Base-by-base conservation (phyloP, 106 monocot genomes). In the Cymbidium sinense region DNA sequence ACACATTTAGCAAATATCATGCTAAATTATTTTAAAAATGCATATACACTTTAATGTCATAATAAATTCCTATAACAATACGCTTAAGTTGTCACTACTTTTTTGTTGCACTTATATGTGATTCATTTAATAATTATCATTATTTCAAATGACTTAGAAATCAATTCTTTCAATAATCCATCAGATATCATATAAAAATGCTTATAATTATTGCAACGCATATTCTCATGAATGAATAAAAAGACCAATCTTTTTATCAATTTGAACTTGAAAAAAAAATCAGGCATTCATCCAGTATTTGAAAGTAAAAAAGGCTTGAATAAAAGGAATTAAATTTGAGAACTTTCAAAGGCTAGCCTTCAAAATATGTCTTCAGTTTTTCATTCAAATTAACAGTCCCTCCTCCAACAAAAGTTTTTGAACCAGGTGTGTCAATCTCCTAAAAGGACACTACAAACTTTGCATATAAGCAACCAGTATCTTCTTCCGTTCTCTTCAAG, bases 201-300 rank as follows among this genome's bases (percentile, higher is more conserved):
- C n/a, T n/a, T n/a, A n/a, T n/a, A n/a, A n/a, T n/a, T n/a, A n/a
- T n/a, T n/a, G n/a, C n/a, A n/a, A n/a, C n/a, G n/a, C n/a, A n/a
- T n/a, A n/a, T n/a, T n/a, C n/a, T n/a, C n/a, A n/a, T n/a, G 95
- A 92, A 95, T 84, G 92, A 88, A 93, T 90, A 84, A 90, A 89
- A 92, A 90, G 85, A 88, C 79, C 89, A 77, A 78, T 79, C 76
- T 82, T 88, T 86, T 83, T 88, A 94, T 94, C 85, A 95, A 91
- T 79, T 77, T 83, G 79, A 77, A 75, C 87, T 78, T 75, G 15
- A 21, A 81, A 83, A 75, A 82, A 82, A 87, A 86, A 80, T 65
- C 69, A 83, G 70, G 34, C 79, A 85, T 79, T 39, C 82, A 89
- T 81, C 76, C 75, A 84, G 61, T 74, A 50, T 64, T 34, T 79